Base-by-base conservation (phyloP, 805 yeast species). In the Metschnikowia anglica region DNA sequence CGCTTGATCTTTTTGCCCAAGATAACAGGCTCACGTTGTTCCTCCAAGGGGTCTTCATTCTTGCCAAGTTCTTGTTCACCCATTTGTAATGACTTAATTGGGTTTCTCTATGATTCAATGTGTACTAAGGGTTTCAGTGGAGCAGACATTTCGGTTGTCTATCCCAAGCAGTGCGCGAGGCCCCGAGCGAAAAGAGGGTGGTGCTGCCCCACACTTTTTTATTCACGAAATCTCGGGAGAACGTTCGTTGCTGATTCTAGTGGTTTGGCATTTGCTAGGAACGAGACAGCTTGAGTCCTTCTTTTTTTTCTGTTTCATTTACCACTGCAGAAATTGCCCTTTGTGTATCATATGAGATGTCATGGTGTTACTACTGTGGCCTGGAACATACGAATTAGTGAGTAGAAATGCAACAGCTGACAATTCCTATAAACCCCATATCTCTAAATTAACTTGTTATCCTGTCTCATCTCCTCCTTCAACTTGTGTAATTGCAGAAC, bases 391-490 rank as follows among this genome's bases (percentile, higher is more conserved):
- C 13, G 10, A 16, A 16, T 7, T 29, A 9, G 13, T 19, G 32
- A 21, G 11, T 37, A 15, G 21, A 32, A 18, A 20, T 20, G 13
- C 13, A 17, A 27, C 26, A 31, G 28, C 18, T 21, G 40, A 31
- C 25, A 17, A 26, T 30, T 11, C 28, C 19, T 32, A 37, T 37
- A 18, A n/a, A 18, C 31, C 24, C 28, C 20, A 10, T 23, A 17
- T 11, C 26, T 37, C 46, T 51, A 51, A 12, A 46, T 46, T 40
- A 54, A 51, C 45, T 49, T 75, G 63, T 87, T 88, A 62, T 85
- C 95, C 44, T 63, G 61, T 74, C 95, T 85, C 76, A 80, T 86
- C 48, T 81, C 80, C 28, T 76, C 83, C 69, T 80, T 84, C 70
- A 93, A 79, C 31, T 62, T 69, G 54, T 68, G 60, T 69, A 93